Evolutionary conservation across 495 filamentous ascomycete species (phyloP).

Genomic region (Penicillium silybi): DNA sequence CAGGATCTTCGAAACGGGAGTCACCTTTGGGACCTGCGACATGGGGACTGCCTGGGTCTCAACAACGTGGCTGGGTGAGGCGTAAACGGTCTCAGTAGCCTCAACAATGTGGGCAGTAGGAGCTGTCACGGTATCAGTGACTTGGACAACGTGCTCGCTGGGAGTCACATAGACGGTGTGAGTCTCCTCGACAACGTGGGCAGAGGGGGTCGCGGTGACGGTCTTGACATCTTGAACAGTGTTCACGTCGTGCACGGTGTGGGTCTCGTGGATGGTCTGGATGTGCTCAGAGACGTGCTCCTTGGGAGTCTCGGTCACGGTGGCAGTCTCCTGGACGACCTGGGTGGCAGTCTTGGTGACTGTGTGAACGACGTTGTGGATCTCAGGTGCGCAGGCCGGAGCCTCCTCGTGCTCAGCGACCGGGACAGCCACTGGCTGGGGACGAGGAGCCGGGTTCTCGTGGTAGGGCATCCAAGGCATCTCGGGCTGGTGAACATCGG

Average conservation of each 20-base stretch:
- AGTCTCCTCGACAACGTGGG: slow-evolving; percentile 14
- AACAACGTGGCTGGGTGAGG: not conserved
- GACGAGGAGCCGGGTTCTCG: slow-evolving; percentile 7
- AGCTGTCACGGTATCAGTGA: not conserved
- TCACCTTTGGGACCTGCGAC: slow-evolving; percentile 1
- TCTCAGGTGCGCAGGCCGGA: slow-evolving; percentile 11
- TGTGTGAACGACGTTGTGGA: slow-evolving; percentile 27
- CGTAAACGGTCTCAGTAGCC: slow-evolving; percentile 1
- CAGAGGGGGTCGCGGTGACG: slow-evolving; percentile 26
- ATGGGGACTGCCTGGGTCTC: slow-evolving; percentile 7
- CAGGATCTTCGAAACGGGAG: slow-evolving; percentile 3
- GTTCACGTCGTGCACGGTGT: not conserved
- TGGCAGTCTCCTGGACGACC: slow-evolving; percentile 13
- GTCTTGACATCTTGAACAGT: slow-evolving; percentile 25
- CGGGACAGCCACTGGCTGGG: not conserved
- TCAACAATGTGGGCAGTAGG: slow-evolving; percentile 2
- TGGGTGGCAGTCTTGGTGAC: slow-evolving; percentile 29
- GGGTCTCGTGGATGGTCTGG: not conserved
- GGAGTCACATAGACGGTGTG: slow-evolving; percentile 1
- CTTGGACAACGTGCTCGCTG: not conserved
- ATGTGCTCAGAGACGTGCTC: not conserved
- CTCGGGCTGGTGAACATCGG: slow-evolving; percentile 12
- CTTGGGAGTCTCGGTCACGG: not conserved
- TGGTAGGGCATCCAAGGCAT: slow-evolving; percentile 10
- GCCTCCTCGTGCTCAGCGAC: not conserved